A percentile compares a stretch with the other conserved stretches of the same genome.
phyloP scores from a whole-genome alignment of 768 basidiomycete genomes.

The Daedaleopsis sinensis region DNA sequence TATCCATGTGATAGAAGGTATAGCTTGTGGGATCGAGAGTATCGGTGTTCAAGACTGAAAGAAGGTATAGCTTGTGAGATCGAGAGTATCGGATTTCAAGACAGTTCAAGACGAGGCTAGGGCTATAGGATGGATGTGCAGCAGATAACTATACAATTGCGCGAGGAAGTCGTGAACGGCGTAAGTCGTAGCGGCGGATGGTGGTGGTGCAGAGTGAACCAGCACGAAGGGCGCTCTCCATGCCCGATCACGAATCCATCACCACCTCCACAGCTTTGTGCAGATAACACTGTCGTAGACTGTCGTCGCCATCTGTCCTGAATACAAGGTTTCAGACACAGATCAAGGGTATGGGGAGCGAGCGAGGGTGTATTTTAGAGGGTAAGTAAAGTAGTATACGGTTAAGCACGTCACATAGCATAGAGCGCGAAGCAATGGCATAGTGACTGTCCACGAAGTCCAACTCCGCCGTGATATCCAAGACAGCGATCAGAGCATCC shows the following conservation, averaged over 20 bases:
- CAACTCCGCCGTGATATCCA: background rate
- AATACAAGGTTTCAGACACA: background rate
- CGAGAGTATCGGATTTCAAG: background rate
- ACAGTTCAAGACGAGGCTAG: background rate
- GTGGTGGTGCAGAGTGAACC: conserved; percentile 9
- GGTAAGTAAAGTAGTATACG: conserved; percentile 16
- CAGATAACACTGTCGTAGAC: background rate
- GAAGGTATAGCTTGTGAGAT: conserved; percentile 5
- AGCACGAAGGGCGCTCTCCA: conserved; percentile 7
- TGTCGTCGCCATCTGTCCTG: no score
- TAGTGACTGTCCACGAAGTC: conserved; percentile 3
- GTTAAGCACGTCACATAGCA: conserved; percentile 12
- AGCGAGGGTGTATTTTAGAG: conserved; percentile 18
- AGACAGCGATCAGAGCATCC: conserved; percentile 34
- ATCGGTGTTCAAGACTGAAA: background rate
- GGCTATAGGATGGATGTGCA: background rate
- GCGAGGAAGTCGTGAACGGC: conserved; percentile 3
- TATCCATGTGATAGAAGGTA: conserved; percentile 13
- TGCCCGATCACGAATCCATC: background rate
- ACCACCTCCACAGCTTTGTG: conserved; percentile 8
- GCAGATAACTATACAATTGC: background rate
- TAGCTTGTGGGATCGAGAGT: conserved; percentile 1
- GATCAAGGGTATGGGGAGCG: conserved; percentile 1
- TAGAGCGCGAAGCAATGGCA: background rate
- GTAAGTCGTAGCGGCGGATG: background rate